Evolutionary conservation across 2,329 filamentous ascomycete genomes (phyloP).

Genomic region (Pestalotiopsis sp.): DNA sequence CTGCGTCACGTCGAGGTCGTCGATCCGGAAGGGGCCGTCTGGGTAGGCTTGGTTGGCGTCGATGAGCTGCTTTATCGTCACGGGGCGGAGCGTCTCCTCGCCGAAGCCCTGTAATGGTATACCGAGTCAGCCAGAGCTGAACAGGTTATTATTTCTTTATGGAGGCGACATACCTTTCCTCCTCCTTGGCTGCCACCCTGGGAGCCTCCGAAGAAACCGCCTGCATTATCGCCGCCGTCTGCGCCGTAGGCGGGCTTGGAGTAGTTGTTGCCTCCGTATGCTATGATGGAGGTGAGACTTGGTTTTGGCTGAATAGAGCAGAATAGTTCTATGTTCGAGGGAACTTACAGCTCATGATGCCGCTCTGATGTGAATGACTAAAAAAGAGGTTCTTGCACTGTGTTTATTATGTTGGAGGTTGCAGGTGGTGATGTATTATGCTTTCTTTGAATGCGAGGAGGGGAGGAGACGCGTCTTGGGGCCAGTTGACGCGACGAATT

Average conservation of each 20-base stretch:
- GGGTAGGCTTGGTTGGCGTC: slow-evolving; percentile 78
- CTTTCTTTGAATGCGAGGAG: neutral
- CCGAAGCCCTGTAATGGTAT: slow-evolving; percentile 55
- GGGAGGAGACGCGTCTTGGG: slow-evolving; percentile 14
- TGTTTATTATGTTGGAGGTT: neutral
- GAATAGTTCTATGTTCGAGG: neutral
- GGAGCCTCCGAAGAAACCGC: slow-evolving; percentile 61
- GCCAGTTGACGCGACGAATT: slow-evolving; percentile 14
- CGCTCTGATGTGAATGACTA: neutral
- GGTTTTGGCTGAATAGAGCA: neutral
- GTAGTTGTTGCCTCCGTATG: slow-evolving; percentile 10
- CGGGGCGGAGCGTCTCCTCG: slow-evolving; percentile 87
- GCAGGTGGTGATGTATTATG: neutral
- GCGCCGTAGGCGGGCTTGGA: slow-evolving; percentile 11
- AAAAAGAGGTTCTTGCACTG: neutral
- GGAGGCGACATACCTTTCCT: slow-evolving; percentile 26
- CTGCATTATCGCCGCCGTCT: slow-evolving; percentile 58
- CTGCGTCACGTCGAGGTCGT: slow-evolving; percentile 73
- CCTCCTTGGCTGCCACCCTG: slow-evolving; percentile 58
- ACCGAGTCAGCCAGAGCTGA: neutral
- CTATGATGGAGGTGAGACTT: neutral
- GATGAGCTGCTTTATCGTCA: slow-evolving; percentile 93
- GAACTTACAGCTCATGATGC: slow-evolving; percentile 8
- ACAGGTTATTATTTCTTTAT: neutral
- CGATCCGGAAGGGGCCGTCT: slow-evolving; percentile 78